These are phyloP conservation scores for Rhodotorula paludigena DNA, from an alignment of 768 basidiomycete genomes.

Conservation along the genomic window DNA sequence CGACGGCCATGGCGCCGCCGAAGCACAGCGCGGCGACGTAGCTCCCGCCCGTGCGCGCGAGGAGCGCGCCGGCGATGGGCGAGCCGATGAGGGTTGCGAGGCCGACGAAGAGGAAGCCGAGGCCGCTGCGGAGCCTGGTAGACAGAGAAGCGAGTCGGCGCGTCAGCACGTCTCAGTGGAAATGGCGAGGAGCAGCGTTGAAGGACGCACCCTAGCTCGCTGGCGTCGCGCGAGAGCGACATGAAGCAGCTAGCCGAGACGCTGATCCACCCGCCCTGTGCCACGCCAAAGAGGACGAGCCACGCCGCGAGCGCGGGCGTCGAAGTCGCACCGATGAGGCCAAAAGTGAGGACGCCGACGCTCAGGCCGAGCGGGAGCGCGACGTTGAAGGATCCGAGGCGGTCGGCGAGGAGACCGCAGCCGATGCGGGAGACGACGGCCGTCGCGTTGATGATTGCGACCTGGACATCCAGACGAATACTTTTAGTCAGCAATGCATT, in stretches of 20 bases:
- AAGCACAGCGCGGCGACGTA: constrained; percentile 32
- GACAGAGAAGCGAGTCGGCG: too few species aligned
- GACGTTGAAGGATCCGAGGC: constrained; percentile 29
- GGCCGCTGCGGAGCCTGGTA: constrained; percentile 25
- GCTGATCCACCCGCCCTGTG: constrained; percentile 26
- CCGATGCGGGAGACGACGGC: constrained; percentile 28
- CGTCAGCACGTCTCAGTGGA: neutral
- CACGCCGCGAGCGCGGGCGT: constrained; percentile 18
- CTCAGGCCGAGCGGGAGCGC: constrained; percentile 11
- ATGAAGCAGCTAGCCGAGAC: constrained; percentile 15
- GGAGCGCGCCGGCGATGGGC: constrained; percentile 36
- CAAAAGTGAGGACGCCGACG: constrained; percentile 27
- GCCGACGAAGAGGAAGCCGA: constrained; percentile 36
- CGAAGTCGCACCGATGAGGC: constrained; percentile 20
- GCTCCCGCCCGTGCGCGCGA: constrained; percentile 15
- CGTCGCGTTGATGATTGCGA: constrained; percentile 32
- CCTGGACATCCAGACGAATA: neutral
- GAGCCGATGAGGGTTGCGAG: constrained; percentile 34
- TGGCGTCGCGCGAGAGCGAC: constrained; percentile 9
- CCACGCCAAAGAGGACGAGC: constrained; percentile 26
- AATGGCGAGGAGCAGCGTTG: neutral
- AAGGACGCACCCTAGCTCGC: constrained; percentile 27
- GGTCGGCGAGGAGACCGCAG: constrained; percentile 28
- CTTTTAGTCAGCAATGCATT: too few species aligned
- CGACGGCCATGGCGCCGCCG: constrained; percentile 13